phyloP scores from a whole-genome alignment of 2,329 filamentous ascomycete species.

The Talaromyces sp. region DNA sequence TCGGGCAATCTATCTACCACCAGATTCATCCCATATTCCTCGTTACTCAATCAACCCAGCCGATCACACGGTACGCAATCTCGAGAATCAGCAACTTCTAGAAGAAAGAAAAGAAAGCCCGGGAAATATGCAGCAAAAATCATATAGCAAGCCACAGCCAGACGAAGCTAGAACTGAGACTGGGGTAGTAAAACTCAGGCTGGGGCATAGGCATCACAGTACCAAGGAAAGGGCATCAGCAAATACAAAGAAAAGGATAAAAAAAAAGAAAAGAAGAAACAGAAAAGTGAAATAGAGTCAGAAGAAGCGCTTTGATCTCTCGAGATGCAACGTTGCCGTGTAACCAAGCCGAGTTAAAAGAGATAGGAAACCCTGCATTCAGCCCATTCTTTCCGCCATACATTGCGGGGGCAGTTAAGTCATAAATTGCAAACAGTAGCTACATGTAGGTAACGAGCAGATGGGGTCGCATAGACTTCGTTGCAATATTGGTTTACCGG shows the following conservation, averaged over 20 bases:
- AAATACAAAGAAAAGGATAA: constrained; percentile 15
- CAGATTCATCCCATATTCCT: background rate
- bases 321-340: constrained; percentile 17
- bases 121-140: constrained; percentile 10
- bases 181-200: constrained; percentile 9
- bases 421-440: constrained; percentile 14
- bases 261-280: background rate
- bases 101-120: constrained; percentile 3
- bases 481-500: constrained; percentile 28
- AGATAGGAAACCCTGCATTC: constrained; percentile 10
- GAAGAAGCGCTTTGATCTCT: constrained; percentile 22
- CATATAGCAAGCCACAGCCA: constrained; percentile 14
- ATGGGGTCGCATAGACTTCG: background rate
- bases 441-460: constrained; percentile 5
- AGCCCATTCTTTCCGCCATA: constrained; percentile 11
- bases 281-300: constrained; percentile 3
- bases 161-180: constrained; percentile 15
- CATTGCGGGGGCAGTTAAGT: constrained; percentile 13
- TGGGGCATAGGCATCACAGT: constrained; percentile 14
- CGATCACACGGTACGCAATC: constrained; percentile 5
- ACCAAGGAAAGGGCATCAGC: constrained; percentile 18
- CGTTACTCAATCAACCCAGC: background rate
- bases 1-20: background rate
- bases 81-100: constrained; percentile 16
- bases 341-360: constrained; percentile 11